Evolutionary conservation across 345 rosid species (phyloP).

Genomic region (Citrus mangshanensis): DNA sequence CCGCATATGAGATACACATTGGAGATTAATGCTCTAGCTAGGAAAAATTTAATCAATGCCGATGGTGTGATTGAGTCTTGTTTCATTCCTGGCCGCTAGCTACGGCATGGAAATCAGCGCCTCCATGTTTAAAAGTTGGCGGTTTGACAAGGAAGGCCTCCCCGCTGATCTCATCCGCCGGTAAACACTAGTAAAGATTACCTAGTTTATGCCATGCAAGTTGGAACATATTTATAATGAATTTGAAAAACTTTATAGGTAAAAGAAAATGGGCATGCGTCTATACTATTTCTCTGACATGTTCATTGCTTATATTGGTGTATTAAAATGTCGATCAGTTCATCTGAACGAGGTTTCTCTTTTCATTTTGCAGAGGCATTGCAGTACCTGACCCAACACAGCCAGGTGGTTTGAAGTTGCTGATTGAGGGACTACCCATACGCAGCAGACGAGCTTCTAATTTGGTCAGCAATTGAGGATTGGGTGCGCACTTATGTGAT

Average conservation of each 20-base stretch:
- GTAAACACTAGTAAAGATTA: slow-evolving; percentile 26
- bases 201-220: neutral
- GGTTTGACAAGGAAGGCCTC: slow-evolving; percentile 86
- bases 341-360: slow-evolving; percentile 5
- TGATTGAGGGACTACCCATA: slow-evolving; percentile 89
- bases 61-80: slow-evolving; percentile 86
- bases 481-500: slow-evolving; percentile 28
- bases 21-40: slow-evolving; percentile 84
- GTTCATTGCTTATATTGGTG: slow-evolving; percentile 13
- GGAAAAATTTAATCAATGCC: slow-evolving; percentile 67
- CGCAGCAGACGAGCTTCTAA: slow-evolving; percentile 80
- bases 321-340: neutral
- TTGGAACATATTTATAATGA: neutral
- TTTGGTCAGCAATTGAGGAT: slow-evolving; percentile 79
- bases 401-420: slow-evolving; percentile 81
- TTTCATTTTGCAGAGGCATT: slow-evolving; percentile 62
- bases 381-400: slow-evolving; percentile 82
- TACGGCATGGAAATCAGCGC: slow-evolving; percentile 87
- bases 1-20: slow-evolving; percentile 95
- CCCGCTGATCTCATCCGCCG: slow-evolving; percentile 94
- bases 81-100: slow-evolving; percentile 79
- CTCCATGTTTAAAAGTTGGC: slow-evolving; percentile 72
- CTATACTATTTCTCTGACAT: slow-evolving; percentile 13
- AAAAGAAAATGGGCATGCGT: neutral
- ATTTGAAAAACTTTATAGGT: neutral